A percentile compares a stretch with the other conserved stretches of the same genome.
phyloP scores from a whole-genome alignment of 2,329 filamentous ascomycete genomes.

The Tetracladium maxilliforme region DNA sequence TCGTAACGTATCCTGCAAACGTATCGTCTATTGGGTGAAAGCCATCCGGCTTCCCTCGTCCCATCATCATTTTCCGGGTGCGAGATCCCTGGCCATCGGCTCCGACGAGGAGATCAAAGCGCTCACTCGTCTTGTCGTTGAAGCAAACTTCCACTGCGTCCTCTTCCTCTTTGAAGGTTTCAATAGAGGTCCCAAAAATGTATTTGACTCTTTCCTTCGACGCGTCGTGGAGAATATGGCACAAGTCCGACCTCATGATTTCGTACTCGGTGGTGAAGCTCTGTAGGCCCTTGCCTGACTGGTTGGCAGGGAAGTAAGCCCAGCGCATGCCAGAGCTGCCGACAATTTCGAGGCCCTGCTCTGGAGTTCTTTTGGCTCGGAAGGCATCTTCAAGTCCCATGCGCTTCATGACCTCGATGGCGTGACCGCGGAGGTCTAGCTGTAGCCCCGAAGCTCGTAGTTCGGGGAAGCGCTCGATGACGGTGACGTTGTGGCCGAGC shows the following conservation, averaged over 20 bases:
- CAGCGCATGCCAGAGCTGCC: conserved; percentile 18
- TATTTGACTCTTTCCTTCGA: conserved; percentile 15
- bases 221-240: conserved; percentile 19
- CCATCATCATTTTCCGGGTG: conserved; percentile 24
- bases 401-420: conserved; percentile 28
- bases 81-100: conserved; percentile 38
- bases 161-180: conserved; percentile 7
- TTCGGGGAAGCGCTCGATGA: conserved; percentile 21
- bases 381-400: conserved; percentile 32
- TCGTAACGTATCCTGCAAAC: conserved; percentile 20
- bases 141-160: conserved; percentile 22
- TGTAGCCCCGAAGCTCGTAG: conserved; percentile 32
- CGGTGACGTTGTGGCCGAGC: conserved; percentile 16
- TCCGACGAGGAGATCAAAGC: conserved; percentile 36
- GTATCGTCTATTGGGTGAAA: conserved; percentile 12
- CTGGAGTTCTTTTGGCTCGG: conserved; percentile 21
- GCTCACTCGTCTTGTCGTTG: conserved; percentile 22
- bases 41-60: conserved; percentile 5
- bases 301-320: conserved; percentile 21
- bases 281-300: conserved; percentile 11
- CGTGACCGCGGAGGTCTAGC: conserved; percentile 34
- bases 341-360: conserved; percentile 27
- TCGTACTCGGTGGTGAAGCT: conserved; percentile 24
- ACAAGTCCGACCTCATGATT: conserved; percentile 24
- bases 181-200: conserved; percentile 15